A percentile compares a stretch with the other conserved stretches of the same genome.
phyloP scores from a whole-genome alignment of 192 early-diverging fungal species.

The Gamsiella multidivaricata region DNA sequence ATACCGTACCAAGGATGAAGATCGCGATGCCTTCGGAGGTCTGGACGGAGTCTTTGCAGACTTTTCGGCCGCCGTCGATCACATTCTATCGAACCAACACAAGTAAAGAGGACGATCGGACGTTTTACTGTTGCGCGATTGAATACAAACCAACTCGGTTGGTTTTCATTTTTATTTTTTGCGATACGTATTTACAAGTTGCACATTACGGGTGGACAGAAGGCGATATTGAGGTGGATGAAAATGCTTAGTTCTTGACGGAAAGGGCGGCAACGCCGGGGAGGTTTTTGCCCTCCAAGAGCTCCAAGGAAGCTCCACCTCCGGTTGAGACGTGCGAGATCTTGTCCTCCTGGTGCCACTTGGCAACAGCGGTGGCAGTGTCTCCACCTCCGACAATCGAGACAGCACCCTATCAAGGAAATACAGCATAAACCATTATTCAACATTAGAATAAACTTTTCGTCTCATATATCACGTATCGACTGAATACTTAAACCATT shows the following conservation, averaged over 20 bases:
- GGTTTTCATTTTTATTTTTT: slow-evolving; percentile 6
- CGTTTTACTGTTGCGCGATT: too few relatives aligned
- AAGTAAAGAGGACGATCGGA: not conserved
- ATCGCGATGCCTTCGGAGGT: slow-evolving; percentile 51
- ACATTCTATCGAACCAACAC: slow-evolving; percentile 52
- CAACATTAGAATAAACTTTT: not conserved
- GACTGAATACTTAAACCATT: not conserved
- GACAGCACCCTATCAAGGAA: slow-evolving; percentile 69
- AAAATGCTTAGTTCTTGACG: slow-evolving; percentile 33
- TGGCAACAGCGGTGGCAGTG: slow-evolving; percentile 95
- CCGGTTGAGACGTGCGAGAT: slow-evolving; percentile 96
- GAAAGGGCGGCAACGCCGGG: slow-evolving; percentile 82
- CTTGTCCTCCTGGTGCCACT: slow-evolving; percentile 84
- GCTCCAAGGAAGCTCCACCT: slow-evolving; percentile 95
- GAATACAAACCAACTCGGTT: not conserved
- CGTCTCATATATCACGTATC: not conserved
- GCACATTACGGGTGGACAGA: slow-evolving; percentile 7
- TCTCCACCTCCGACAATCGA: slow-evolving; percentile 98
- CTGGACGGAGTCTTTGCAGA: slow-evolving; percentile 68
- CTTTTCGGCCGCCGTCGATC: slow-evolving; percentile 76
- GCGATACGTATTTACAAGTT: slow-evolving; percentile 18
- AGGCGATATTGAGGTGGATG: not conserved
- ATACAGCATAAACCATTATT: not conserved
- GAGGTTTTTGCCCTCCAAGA: slow-evolving; percentile 94
- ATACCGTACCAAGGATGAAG: slow-evolving; percentile 81